Percentiles rank a stretch among this genome's conserved stretches.
These are phyloP conservation scores for Neoboletus subvelutipes DNA, from an alignment of 768 basidiomycete genomes.

Conservation along the genomic window DNA sequence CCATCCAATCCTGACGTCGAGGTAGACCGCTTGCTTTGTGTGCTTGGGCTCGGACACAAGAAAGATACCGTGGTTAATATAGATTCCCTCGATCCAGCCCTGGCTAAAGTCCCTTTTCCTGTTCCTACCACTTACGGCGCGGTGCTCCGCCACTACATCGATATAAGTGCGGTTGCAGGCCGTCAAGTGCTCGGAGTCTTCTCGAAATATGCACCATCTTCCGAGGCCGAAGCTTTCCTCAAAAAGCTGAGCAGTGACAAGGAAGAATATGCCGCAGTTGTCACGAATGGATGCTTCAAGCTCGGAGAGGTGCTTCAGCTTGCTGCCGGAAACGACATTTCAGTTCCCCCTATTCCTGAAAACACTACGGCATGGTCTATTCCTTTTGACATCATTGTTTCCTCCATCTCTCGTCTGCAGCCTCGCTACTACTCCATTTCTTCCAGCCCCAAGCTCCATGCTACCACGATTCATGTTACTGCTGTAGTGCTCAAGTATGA, in stretches of 20 bases:
- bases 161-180: slow-evolving; percentile 92
- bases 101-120: slow-evolving; percentile 99
- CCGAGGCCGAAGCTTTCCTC: slow-evolving; percentile 71
- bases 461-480: slow-evolving; percentile 91
- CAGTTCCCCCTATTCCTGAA: slow-evolving; percentile 52
- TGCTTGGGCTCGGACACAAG: slow-evolving; percentile 81
- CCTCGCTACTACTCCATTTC: slow-evolving; percentile 99
- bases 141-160: slow-evolving; percentile 94
- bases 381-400: slow-evolving; percentile 96
- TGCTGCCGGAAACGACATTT: slow-evolving; percentile 77
- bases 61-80: slow-evolving; percentile 84
- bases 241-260: slow-evolving; percentile 82
- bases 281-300: slow-evolving; percentile 82
- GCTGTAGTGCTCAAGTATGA: slow-evolving; percentile 94
- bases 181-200: slow-evolving; percentile 89
- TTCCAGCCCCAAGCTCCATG: slow-evolving; percentile 89
- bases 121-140: slow-evolving; percentile 93
- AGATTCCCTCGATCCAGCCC: slow-evolving; percentile 94
- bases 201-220: slow-evolving; percentile 84
- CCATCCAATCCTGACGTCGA: slow-evolving; percentile 92
- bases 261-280: slow-evolving; percentile 77
- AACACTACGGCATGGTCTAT: slow-evolving; percentile 88
- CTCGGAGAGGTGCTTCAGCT: slow-evolving; percentile 92
- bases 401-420: slow-evolving; percentile 89
- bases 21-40: slow-evolving; percentile 83